phyloP scores from a whole-genome alignment of 208 protist genomes.

The Trypanosoma boissoni region DNA sequence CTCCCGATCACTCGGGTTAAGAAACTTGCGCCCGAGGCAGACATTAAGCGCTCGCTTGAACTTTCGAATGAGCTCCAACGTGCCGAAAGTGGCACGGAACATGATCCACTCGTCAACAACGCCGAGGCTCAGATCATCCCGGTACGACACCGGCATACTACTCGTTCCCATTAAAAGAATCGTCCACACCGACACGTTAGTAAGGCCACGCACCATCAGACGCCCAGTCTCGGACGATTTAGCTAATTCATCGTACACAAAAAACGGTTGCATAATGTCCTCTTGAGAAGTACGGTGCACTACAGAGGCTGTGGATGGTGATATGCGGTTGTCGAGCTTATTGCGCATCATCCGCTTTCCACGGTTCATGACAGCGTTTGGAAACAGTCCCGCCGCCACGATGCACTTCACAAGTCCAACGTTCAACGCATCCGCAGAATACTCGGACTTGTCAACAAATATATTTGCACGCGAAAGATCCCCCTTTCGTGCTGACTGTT shows the following conservation, averaged over 20 bases:
- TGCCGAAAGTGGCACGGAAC: slow-evolving; percentile 49
- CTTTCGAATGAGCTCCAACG: slow-evolving; percentile 54
- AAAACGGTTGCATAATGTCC: slow-evolving; percentile 53
- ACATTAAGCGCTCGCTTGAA: slow-evolving; percentile 51
- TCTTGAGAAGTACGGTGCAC: slow-evolving; percentile 32
- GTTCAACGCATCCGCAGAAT: slow-evolving; percentile 49
- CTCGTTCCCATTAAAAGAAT: slow-evolving; percentile 61
- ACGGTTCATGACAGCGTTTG: slow-evolving; percentile 55
- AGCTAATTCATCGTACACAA: slow-evolving; percentile 63
- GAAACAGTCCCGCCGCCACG: slow-evolving; percentile 55
- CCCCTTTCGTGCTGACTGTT: not conserved
- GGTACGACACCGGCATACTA: slow-evolving; percentile 48
- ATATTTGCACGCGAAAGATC: slow-evolving; percentile 24
- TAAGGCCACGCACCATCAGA: slow-evolving; percentile 41
- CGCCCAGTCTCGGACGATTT: slow-evolving; percentile 29
- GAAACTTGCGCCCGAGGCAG: slow-evolving; percentile 59
- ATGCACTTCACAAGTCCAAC: slow-evolving; percentile 71
- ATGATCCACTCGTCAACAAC: slow-evolving; percentile 77
- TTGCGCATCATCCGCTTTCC: slow-evolving; percentile 49
- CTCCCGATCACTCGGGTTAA: slow-evolving; percentile 36
- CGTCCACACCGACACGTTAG: slow-evolving; percentile 62
- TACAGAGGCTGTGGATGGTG: slow-evolving; percentile 42
- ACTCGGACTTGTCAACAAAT: slow-evolving; percentile 63
- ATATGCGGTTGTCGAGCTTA: slow-evolving; percentile 40
- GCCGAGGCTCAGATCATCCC: slow-evolving; percentile 50